These are phyloP conservation scores for Lasiodiplodia citricola DNA, from an alignment of 2,329 filamentous ascomycete species.

Conservation along the genomic window DNA sequence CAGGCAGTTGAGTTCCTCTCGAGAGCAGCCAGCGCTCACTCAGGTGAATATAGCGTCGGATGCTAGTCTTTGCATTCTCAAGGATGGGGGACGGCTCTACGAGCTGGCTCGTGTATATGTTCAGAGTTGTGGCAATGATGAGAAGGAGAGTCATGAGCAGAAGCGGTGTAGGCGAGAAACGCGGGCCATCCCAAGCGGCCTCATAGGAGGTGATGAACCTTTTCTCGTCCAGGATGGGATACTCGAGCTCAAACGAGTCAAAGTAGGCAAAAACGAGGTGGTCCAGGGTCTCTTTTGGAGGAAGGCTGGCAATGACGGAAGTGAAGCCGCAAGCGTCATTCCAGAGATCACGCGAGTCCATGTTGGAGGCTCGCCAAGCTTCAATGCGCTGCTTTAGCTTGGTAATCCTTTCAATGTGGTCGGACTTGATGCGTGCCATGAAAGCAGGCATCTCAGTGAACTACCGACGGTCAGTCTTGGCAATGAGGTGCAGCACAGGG, in stretches of 20 bases:
- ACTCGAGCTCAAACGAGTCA: conserved; percentile 17
- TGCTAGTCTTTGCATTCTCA: background rate
- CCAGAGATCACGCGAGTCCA: conserved; percentile 17
- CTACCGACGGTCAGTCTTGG: background rate
- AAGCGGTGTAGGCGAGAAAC: background rate
- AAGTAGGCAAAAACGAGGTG: conserved; percentile 11
- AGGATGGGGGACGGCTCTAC: background rate
- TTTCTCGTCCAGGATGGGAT: conserved; percentile 10
- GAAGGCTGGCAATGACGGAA: conserved; percentile 9
- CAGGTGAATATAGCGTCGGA: conserved; percentile 11
- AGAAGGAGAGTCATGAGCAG: conserved; percentile 16
- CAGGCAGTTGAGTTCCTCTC: background rate
- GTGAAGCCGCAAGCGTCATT: background rate
- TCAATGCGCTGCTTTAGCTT: conserved; percentile 9
- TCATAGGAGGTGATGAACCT: conserved; percentile 14
- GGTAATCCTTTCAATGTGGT: background rate
- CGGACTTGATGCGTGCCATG: background rate
- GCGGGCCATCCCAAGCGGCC: conserved; percentile 7
- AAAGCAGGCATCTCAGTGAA: conserved; percentile 15
- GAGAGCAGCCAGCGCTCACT: conserved; percentile 17
- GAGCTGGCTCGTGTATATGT: background rate
- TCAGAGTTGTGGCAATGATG: conserved; percentile 6
- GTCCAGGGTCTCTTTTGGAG: conserved; percentile 1
- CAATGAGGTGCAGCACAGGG: background rate
- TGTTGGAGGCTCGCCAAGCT: conserved; percentile 1